Conservation (phyloP, 2,329 filamentous ascomycete genomes). For the Scleromitrula shiraiana region DNA sequence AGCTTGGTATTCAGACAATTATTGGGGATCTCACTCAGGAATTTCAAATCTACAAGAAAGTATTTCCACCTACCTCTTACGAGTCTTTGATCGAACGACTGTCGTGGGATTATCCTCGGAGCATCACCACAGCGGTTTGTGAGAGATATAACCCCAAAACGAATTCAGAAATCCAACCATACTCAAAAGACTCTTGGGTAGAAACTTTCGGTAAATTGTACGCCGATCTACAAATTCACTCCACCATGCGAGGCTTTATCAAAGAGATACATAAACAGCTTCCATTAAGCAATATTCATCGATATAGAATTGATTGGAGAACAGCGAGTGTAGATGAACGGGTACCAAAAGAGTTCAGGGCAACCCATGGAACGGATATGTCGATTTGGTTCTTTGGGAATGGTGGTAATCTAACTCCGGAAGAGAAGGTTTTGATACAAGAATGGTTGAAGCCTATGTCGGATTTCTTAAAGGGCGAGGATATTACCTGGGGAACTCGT, state of each 20-base stretch:
- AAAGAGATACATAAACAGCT: constrained; percentile 5
- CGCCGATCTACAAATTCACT: constrained; percentile 17
- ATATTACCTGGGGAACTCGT: constrained; percentile 11
- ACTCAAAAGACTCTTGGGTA: constrained; percentile 9
- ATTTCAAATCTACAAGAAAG: constrained; percentile 12
- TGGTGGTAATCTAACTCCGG: constrained; percentile 8
- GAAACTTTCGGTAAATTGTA: constrained; percentile 15
- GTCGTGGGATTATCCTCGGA: constrained; percentile 17
- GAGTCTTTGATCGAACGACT: constrained; percentile 11
- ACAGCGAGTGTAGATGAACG: constrained; percentile 13
- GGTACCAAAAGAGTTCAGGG: constrained; percentile 9
- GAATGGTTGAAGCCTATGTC: constrained; percentile 15
- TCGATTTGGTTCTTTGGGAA: constrained; percentile 18
- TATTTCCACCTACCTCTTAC: constrained; percentile 14
- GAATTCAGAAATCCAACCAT: not conserved
- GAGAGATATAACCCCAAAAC: constrained; percentile 1
- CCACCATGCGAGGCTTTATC: constrained; percentile 14
- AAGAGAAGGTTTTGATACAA: constrained; percentile 9
- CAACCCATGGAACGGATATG: constrained; percentile 15
- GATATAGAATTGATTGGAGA: constrained; percentile 16
- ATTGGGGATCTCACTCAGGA: constrained; percentile 18
- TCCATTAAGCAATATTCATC: constrained; percentile 9
- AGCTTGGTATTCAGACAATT: constrained; percentile 13
- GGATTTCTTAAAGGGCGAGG: constrained; percentile 10
- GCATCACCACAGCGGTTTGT: constrained; percentile 6